These are phyloP conservation scores for Carex scoparia DNA, from an alignment of 176 grass and related monocot species.

Conservation along the genomic window DNA sequence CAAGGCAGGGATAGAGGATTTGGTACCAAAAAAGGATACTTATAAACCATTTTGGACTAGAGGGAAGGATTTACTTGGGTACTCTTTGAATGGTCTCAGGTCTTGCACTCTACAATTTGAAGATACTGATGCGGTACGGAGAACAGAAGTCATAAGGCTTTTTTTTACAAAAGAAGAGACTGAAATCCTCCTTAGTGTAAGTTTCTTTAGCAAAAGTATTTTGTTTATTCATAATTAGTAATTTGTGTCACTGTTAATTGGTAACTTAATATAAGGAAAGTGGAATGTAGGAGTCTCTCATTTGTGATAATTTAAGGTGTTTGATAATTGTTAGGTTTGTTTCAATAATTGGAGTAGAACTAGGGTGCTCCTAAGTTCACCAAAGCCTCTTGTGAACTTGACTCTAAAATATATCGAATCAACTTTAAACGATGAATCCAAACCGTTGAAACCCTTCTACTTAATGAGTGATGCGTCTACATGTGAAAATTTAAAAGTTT, in stretches of 20 bases:
- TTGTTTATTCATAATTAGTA: not conserved
- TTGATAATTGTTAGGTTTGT: not conserved
- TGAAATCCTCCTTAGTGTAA: constrained; percentile 55
- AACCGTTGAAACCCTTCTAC: no score
- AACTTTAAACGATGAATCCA: no score
- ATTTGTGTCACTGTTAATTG: not conserved
- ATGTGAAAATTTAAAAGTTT: no score
- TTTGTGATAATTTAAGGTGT: not conserved
- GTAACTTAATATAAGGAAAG: not conserved
- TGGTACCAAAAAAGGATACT: constrained; percentile 60
- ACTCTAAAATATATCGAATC: no score
- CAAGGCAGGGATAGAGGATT: constrained; percentile 50
- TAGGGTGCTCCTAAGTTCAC: no score
- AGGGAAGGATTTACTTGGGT: constrained; percentile 75
- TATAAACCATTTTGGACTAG: constrained; percentile 88
- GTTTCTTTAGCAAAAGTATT: constrained; percentile 10
- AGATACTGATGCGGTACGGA: constrained; percentile 45
- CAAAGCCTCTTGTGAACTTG: no score
- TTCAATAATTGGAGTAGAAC: no score
- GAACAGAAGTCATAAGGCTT: constrained; percentile 51
- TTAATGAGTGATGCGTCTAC: no score
- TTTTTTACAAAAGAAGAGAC: constrained; percentile 50
- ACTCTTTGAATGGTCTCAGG: constrained; percentile 81
- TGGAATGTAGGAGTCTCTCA: not conserved
- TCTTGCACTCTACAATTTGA: constrained; percentile 53